Base-by-base conservation (phyloP, 1,284 basidiomycete genomes). In the Mycena citricolor region DNA sequence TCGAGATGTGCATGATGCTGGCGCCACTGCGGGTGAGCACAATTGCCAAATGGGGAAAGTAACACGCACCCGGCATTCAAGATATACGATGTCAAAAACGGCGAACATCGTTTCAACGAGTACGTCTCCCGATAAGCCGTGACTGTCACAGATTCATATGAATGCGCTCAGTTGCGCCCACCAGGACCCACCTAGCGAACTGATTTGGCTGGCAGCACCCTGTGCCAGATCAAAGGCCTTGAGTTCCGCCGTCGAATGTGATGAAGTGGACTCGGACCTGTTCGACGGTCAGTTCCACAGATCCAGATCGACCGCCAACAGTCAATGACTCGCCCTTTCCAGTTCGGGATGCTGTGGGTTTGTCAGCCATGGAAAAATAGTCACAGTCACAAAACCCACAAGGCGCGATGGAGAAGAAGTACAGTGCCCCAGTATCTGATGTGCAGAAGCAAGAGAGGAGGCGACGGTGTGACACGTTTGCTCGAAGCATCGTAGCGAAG, bases 1-100 rank as follows among this genome's bases (percentile, higher is more conserved):
- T 84, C 46, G 86, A 69, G 29, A 88, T 77, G 57, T 91, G 88
- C 83, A 92, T 89, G 57, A 92, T 87, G 26, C 88, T 89, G 52
- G 8, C 49, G 38, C 36, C 32, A n/a, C n/a, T n/a, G n/a, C 28
- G 41, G 54, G 28, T 48, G 42, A 44, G 28, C 32, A 17, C 42
- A 40, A n/a, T 39, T n/a, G 16, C 39, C 44, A 46, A 46, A 31
- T 8, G 31, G 39, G 25, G 19, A 20, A 28, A 25, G 32, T 14
- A 31, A 19, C 13, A 68, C 83, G 57, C 61, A 88, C 86, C 83
- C 83, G 40, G 90, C 83, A 53, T 74, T 79, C 44, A 93, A 77
- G 31, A 92, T 69, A 61, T 84, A 87, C 25, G 86, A 83, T 4
- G 83, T 79, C 47, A 90, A 58, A 61, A 90, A 83, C 1, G 88